These are phyloP conservation scores for Rhizopus stolonifer DNA, from an alignment of 371 early-diverging fungal species.

Conservation along the genomic window DNA sequence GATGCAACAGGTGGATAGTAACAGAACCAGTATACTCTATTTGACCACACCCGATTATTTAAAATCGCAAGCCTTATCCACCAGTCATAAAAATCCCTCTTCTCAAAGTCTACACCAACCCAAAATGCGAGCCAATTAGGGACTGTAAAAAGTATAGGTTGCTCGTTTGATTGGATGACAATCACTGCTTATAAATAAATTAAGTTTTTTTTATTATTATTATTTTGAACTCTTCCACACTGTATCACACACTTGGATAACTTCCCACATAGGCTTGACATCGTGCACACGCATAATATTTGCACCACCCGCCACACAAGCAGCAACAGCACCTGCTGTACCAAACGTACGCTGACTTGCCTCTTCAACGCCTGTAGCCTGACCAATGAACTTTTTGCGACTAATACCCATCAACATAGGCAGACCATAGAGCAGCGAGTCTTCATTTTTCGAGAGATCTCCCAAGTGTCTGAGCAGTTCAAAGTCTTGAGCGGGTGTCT, in stretches of 20 bases:
- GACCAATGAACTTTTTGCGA: constrained; percentile 87
- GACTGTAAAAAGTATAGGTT: background rate
- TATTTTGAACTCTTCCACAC: constrained; percentile 45
- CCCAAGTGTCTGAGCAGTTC: constrained; percentile 75
- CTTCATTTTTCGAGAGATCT: constrained; percentile 56
- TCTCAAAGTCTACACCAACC: background rate
- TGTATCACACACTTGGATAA: constrained; percentile 81
- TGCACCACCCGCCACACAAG: constrained; percentile 85
- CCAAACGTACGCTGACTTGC: constrained; percentile 85
- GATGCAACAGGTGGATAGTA: background rate
- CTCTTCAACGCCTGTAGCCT: constrained; percentile 63
- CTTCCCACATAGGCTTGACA: constrained; percentile 88
- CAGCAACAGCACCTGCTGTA: constrained; percentile 93
- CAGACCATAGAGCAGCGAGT: constrained; percentile 64
- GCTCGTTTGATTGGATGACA: background rate
- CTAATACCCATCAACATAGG: constrained; percentile 87
- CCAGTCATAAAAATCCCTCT: constrained; percentile 2
- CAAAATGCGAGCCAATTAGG: background rate
- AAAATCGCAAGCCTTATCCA: constrained; percentile 15
- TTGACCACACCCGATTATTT: constrained; percentile 25
- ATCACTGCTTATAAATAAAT: no score
- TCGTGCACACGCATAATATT: constrained; percentile 92
- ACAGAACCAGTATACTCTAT: constrained; percentile 17
- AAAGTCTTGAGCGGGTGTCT: constrained; percentile 83
- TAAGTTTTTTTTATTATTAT: background rate